phyloP scores from a whole-genome alignment of 2,329 filamentous ascomycete genomes.

The Ophiosphaerella korrae region DNA sequence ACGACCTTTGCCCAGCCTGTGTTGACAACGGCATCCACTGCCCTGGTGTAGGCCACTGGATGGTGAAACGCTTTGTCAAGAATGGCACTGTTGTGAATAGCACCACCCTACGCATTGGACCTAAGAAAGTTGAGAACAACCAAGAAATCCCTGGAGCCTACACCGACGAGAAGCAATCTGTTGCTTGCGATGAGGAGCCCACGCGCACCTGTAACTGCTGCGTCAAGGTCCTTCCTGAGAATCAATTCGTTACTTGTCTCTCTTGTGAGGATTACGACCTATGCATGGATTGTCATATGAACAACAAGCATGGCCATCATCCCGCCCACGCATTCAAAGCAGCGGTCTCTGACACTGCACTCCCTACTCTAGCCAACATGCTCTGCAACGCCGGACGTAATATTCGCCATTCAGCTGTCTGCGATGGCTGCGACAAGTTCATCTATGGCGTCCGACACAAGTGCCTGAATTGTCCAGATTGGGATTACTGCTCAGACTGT shows the following conservation, averaged over 20 bases:
- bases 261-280: conserved; percentile 90
- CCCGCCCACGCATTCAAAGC: conserved; percentile 81
- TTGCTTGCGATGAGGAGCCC: conserved; percentile 44
- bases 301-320: conserved; percentile 84
- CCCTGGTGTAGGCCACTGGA: conserved; percentile 80
- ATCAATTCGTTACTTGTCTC: conserved; percentile 82
- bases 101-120: conserved; percentile 78
- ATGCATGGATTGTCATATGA: conserved; percentile 79
- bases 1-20: conserved; percentile 85
- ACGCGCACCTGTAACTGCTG: conserved; percentile 76
- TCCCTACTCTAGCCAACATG: conserved; percentile 63
- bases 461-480: conserved; percentile 95
- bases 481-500: conserved; percentile 89
- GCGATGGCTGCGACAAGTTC: conserved; percentile 89
- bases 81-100: conserved; percentile 82
- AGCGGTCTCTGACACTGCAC: conserved; percentile 64
- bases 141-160: conserved; percentile 53
- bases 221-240: conserved; percentile 73
- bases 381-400: conserved; percentile 82
- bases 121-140: conserved; percentile 58
- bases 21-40: conserved; percentile 78
- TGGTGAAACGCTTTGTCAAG: conserved; percentile 86
- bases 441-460: conserved; percentile 93
- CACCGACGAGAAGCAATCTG: conserved; percentile 51
- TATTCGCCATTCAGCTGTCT: conserved; percentile 83